Percentiles rank a stretch among this genome's conserved stretches.
Conservation (phyloP, 192 early-diverging fungal species). For the Backusella circina region DNA sequence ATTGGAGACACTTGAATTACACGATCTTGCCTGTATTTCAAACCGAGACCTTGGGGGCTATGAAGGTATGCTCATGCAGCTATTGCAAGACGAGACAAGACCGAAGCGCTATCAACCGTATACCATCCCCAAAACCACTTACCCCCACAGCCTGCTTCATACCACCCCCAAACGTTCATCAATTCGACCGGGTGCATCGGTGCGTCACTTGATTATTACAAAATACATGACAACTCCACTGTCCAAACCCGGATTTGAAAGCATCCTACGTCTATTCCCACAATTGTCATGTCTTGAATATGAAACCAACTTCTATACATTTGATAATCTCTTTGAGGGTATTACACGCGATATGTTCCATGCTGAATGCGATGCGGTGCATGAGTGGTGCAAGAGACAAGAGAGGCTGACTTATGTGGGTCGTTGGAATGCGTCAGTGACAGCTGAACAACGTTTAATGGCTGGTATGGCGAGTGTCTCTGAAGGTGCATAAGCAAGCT, state of each 20-base stretch:
- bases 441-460: slow-evolving; percentile 41
- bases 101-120: not conserved
- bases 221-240: slow-evolving; percentile 44
- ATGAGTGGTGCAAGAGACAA: slow-evolving; percentile 15
- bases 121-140: slow-evolving; percentile 11
- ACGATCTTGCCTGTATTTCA: slow-evolving; percentile 39
- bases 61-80: not conserved
- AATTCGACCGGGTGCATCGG: not conserved
- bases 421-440: slow-evolving; percentile 37
- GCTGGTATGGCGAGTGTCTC: slow-evolving; percentile 33
- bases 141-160: not conserved
- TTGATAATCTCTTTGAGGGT: slow-evolving; percentile 39
- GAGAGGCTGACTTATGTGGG: slow-evolving; percentile 14
- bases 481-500: not conserved
- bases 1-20: slow-evolving; percentile 39
- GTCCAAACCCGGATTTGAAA: slow-evolving; percentile 31
- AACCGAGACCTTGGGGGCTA: slow-evolving; percentile 19
- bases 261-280: slow-evolving; percentile 38
- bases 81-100: not conserved
- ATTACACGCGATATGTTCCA: slow-evolving; percentile 35
- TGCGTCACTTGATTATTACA: slow-evolving; percentile 29
- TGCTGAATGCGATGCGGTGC: slow-evolving; percentile 32
- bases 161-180: not conserved
- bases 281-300: slow-evolving; percentile 35
- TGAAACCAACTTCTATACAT: slow-evolving; percentile 41